Conservation (phyloP, 345 rosid species). For the Eutrema japonicum region DNA sequence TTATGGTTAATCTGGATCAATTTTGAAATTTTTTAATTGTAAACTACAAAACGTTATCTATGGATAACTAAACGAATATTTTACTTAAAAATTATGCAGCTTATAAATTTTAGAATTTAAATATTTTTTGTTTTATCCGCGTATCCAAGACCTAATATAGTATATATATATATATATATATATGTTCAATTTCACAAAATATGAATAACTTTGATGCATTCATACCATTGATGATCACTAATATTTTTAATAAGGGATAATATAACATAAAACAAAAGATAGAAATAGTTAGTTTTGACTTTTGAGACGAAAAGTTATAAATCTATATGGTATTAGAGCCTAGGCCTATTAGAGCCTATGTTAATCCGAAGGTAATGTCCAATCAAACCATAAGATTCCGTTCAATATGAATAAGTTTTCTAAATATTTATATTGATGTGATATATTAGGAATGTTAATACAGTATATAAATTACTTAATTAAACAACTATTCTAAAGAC, state of each 20-base stretch:
- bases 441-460: neutral
- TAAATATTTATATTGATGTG: neutral
- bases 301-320: neutral
- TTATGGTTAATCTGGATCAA: too few relatives aligned
- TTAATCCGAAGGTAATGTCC: neutral
- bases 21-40: too few relatives aligned
- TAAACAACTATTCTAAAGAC: too few relatives aligned
- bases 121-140: too few relatives aligned
- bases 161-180: neutral
- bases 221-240: neutral
- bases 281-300: neutral
- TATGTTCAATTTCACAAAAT: neutral
- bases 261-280: neutral
- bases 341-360: neutral
- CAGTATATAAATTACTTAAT: too few relatives aligned
- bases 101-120: too few relatives aligned
- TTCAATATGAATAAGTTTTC: neutral
- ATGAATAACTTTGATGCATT: neutral
- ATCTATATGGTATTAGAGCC: neutral
- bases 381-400: neutral
- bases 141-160: too few relatives aligned
- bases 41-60: too few relatives aligned
- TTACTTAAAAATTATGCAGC: too few relatives aligned
- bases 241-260: neutral
- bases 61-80: too few relatives aligned